Evolutionary conservation across 331 rosid species (phyloP).

Genomic region (Stylosanthes scabra): DNA sequence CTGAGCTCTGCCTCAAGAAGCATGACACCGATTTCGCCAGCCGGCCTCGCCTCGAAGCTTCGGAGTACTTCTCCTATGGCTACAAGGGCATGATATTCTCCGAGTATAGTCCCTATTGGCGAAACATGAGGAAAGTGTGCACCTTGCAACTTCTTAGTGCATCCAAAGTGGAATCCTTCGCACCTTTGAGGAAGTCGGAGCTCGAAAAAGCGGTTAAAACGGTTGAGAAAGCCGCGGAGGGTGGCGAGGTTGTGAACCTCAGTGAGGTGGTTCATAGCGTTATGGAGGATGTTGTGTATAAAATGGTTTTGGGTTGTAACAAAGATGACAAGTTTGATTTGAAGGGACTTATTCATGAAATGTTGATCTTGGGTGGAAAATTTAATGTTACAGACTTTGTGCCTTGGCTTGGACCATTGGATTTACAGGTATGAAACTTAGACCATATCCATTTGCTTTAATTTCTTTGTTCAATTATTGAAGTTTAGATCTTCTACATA

Average conservation of each 20-base stretch:
- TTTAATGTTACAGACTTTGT: conserved; percentile 53
- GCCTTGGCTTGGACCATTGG: conserved; percentile 40
- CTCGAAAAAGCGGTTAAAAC: conserved; percentile 20
- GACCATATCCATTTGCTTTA: no score
- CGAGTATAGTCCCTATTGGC: conserved; percentile 55
- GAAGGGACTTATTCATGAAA: conserved; percentile 24
- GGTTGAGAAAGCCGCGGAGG: background rate
- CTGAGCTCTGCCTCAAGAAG: background rate
- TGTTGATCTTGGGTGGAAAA: background rate
- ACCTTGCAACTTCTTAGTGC: conserved; percentile 35
- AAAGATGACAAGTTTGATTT: conserved; percentile 40
- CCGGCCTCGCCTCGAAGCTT: conserved; percentile 37
- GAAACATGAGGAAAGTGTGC: conserved; percentile 44
- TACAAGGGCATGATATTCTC: conserved; percentile 35
- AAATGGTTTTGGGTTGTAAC: conserved; percentile 40
- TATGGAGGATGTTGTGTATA: conserved; percentile 23
- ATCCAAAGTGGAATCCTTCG: conserved; percentile 35
- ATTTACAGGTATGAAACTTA: conserved; percentile 41
- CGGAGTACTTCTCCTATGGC: conserved; percentile 34
- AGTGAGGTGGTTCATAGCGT: conserved; percentile 5
- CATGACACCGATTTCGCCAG: background rate
- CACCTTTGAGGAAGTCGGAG: conserved; percentile 28
- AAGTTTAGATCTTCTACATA: no score
- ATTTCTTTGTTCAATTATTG: no score
- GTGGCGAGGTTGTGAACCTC: conserved; percentile 39